These are phyloP conservation scores for Yamadazyma philogaea DNA, from an alignment of 805 yeast species.

Conservation along the genomic window DNA sequence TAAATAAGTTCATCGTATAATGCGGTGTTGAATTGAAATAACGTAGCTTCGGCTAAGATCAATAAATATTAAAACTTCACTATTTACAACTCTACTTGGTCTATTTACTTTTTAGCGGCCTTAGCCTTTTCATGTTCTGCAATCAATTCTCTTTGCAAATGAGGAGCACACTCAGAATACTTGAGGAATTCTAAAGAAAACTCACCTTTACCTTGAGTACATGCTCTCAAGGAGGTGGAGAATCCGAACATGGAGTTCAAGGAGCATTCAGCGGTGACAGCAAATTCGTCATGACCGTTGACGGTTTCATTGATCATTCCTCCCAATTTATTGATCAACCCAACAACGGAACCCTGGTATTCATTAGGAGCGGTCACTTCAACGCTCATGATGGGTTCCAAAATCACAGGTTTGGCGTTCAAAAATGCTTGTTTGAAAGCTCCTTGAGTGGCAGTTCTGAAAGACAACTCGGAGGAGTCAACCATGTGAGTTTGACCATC, in stretches of 20 bases:
- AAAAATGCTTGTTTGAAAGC: slow-evolving; percentile 92
- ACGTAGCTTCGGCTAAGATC: neutral
- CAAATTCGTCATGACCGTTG: slow-evolving; percentile 90
- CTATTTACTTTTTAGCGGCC: slow-evolving; percentile 19
- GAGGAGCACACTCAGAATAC: slow-evolving; percentile 87
- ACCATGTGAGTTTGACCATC: slow-evolving; percentile 98
- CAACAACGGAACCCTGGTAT: slow-evolving; percentile 92
- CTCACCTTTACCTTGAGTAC: slow-evolving; percentile 98
- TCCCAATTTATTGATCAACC: slow-evolving; percentile 83
- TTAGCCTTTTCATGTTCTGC: slow-evolving; percentile 60
- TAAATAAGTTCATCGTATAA: slow-evolving; percentile 13
- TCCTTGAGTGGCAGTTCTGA: slow-evolving; percentile 85
- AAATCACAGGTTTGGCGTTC: slow-evolving; percentile 77
- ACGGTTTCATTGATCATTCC: slow-evolving; percentile 94
- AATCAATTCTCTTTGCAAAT: slow-evolving; percentile 84
- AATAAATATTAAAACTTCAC: neutral
- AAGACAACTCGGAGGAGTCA: slow-evolving; percentile 94
- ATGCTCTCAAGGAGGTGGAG: slow-evolving; percentile 91
- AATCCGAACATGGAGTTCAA: slow-evolving; percentile 94
- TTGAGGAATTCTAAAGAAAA: slow-evolving; percentile 92
- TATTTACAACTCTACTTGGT: slow-evolving; percentile 7
- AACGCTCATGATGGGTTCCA: slow-evolving; percentile 96
- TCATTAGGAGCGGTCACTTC: slow-evolving; percentile 93
- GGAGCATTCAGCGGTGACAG: slow-evolving; percentile 93
- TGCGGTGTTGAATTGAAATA: neutral